These are phyloP conservation scores for Trametes versicolor DNA, from an alignment of 1,284 basidiomycete genomes.

Conservation along the genomic window DNA sequence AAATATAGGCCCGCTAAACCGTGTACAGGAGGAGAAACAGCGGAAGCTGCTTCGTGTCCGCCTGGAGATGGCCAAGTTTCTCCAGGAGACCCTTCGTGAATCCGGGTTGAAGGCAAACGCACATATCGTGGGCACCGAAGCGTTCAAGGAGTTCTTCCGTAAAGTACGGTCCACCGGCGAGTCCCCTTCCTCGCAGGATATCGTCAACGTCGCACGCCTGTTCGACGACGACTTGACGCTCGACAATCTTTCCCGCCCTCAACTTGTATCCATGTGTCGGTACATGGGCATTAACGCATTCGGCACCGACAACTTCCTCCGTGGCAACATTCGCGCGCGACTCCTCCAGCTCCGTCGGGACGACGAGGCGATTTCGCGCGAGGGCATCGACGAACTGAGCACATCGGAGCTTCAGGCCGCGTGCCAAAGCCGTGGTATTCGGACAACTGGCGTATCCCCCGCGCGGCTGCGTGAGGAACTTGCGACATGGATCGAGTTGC, in stretches of 20 bases:
- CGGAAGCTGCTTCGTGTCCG: slow-evolving; percentile 94
- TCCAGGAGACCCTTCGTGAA: slow-evolving; percentile 97
- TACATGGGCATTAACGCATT: slow-evolving; percentile 99
- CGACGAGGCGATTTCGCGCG: slow-evolving; percentile 91
- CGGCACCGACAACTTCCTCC: slow-evolving; percentile 98
- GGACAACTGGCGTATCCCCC: slow-evolving; percentile 87
- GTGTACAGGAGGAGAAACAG: slow-evolving; percentile 92
- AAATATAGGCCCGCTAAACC: neutral
- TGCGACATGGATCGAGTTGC: slow-evolving; percentile 93
- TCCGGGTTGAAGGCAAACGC: slow-evolving; percentile 93
- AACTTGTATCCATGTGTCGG: slow-evolving; percentile 96
- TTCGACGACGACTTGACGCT: slow-evolving; percentile 98
- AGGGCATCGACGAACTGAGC: slow-evolving; percentile 93
- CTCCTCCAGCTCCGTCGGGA: slow-evolving; percentile 90
- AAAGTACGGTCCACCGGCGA: slow-evolving; percentile 98
- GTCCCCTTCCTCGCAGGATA: slow-evolving; percentile 87
- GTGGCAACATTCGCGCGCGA: slow-evolving; percentile 90
- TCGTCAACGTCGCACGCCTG: slow-evolving; percentile 94
- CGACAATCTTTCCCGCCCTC: slow-evolving; percentile 97
- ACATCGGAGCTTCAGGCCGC: slow-evolving; percentile 91
- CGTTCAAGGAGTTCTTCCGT: slow-evolving; percentile 99
- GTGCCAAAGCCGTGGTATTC: slow-evolving; percentile 94
- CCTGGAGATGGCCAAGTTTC: slow-evolving; percentile 99
- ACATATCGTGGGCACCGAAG: slow-evolving; percentile 91
- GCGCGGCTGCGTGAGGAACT: slow-evolving; percentile 90